Evolutionary conservation across 495 filamentous ascomycete species (phyloP).

Genomic region (Aspergillus heteromorphus): DNA sequence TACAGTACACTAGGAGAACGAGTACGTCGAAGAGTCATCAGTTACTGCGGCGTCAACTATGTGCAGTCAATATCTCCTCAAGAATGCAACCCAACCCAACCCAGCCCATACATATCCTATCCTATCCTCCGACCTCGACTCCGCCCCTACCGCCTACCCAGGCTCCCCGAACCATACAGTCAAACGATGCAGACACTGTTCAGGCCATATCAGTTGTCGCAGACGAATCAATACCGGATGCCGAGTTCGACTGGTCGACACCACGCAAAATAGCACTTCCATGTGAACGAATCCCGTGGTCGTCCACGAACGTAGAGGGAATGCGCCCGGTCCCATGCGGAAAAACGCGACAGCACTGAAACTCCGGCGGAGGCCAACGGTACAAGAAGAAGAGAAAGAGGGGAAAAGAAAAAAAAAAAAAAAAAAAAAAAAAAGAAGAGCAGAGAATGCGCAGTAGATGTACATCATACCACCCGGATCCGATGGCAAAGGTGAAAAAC

Average conservation of each 20-base stretch:
- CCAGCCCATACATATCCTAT: too few relatives aligned
- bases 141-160: background rate
- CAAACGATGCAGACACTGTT: background rate
- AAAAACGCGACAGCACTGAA: background rate
- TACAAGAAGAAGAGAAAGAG: background rate
- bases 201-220: background rate
- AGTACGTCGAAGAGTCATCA: background rate
- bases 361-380: background rate
- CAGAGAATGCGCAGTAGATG: background rate
- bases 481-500: background rate
- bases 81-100: too few relatives aligned
- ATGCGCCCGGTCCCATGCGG: background rate
- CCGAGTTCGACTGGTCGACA: background rate
- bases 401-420: background rate
- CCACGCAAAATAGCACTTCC: background rate
- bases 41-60: background rate
- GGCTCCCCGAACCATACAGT: background rate
- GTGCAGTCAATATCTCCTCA: background rate
- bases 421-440: background rate
- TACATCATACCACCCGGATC: background rate
- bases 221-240: background rate
- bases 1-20: too few relatives aligned
- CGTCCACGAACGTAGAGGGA: background rate
- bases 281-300: background rate
- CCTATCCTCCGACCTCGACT: background rate